A percentile compares a stretch with the other conserved stretches of the same genome.
Conservation (phyloP, 108 stramenopile species). For the Cyclostephanos tholiformis region DNA sequence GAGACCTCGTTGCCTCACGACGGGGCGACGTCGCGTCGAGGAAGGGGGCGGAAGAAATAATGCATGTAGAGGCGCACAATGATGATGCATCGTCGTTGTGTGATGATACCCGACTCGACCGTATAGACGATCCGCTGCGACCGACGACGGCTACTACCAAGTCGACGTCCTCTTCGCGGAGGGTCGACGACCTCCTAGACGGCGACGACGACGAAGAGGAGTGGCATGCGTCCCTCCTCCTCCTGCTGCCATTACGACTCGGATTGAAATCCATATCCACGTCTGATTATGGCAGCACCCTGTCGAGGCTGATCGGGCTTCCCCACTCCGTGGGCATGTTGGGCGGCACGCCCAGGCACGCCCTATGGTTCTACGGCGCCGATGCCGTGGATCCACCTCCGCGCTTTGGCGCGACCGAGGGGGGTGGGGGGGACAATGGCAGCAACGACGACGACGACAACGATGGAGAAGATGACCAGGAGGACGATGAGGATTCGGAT, state of each 20-base stretch:
- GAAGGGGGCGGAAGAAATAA: background rate
- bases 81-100: background rate
- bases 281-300: slow-evolving; percentile 44
- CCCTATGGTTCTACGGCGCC: slow-evolving; percentile 89
- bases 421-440: background rate
- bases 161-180: background rate
- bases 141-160: background rate
- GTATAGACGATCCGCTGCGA: background rate
- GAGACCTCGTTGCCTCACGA: slow-evolving; percentile 58
- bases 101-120: too few relatives aligned
- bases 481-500: too few relatives aligned
- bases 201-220: background rate
- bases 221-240: slow-evolving; percentile 2
- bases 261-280: slow-evolving; percentile 29
- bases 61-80: background rate
- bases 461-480: slow-evolving; percentile 5
- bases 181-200: background rate
- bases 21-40: background rate
- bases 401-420: too few relatives aligned
- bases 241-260: slow-evolving; percentile 17
- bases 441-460: background rate
- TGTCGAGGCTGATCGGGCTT: slow-evolving; percentile 68
- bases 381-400: slow-evolving; percentile 37
- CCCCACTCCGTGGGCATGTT: slow-evolving; percentile 86
- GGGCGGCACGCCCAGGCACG: slow-evolving; percentile 87